A percentile compares a stretch with the other conserved stretches of the same genome.
phyloP scores from a whole-genome alignment of 2,329 filamentous ascomycete species.

The Sclerotinia sclerotiorum region DNA sequence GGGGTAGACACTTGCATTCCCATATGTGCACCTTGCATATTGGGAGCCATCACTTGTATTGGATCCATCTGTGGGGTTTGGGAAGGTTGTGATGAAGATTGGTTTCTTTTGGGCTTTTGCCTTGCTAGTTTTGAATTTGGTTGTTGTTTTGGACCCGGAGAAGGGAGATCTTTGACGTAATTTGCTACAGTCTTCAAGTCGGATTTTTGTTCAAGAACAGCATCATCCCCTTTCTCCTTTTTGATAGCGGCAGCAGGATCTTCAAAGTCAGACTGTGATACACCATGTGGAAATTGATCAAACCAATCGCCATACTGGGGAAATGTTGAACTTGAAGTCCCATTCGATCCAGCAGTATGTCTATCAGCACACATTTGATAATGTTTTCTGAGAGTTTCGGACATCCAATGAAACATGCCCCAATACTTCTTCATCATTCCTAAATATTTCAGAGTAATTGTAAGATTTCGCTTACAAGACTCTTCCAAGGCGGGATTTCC shows the following conservation, averaged over 20 bases:
- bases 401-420: conserved; percentile 98
- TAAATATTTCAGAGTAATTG: conserved; percentile 85
- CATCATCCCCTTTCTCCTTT: conserved; percentile 80
- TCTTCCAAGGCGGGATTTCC: conserved; percentile 74
- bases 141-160: conserved; percentile 43
- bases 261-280: conserved; percentile 79
- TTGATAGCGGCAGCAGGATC: conserved; percentile 67
- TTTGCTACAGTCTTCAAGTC: conserved; percentile 94
- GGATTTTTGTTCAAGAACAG: conserved; percentile 81
- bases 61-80: conserved; percentile 31
- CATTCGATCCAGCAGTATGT: conserved; percentile 52
- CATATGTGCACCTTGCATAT: conserved; percentile 27
- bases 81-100: conserved; percentile 28
- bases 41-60: conserved; percentile 32
- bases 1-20: conserved; percentile 3
- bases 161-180: conserved; percentile 79
- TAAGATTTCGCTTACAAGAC: conserved; percentile 78
- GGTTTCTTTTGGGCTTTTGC: conserved; percentile 46
- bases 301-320: conserved; percentile 99
- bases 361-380: conserved; percentile 84
- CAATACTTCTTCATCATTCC: conserved; percentile 96
- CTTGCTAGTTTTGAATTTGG: conserved; percentile 36
- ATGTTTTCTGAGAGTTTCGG: conserved; percentile 85
- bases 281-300: conserved; percentile 87
- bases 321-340: conserved; percentile 57